phyloP scores from a whole-genome alignment of 208 protist genomes.

The Wallacemonas sp. region DNA sequence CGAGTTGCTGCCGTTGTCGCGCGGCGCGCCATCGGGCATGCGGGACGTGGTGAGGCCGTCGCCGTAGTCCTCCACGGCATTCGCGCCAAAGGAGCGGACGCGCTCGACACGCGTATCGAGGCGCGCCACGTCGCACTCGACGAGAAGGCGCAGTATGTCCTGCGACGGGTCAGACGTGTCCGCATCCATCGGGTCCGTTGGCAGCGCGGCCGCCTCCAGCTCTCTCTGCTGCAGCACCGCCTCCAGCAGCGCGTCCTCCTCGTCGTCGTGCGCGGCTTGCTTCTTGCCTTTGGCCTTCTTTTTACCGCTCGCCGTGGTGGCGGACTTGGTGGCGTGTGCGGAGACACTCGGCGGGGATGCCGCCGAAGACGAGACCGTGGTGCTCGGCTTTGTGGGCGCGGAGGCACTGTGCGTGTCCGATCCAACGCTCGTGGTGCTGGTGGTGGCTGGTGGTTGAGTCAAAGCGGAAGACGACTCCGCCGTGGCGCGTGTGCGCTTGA shows the following conservation, averaged over 20 bases:
- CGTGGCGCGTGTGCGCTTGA: slow-evolving; percentile 5
- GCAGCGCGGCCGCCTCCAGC: slow-evolving; percentile 11
- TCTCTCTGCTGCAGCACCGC: slow-evolving; percentile 41
- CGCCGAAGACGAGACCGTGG: not conserved
- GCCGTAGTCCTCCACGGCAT: slow-evolving; percentile 81
- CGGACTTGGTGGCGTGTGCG: not conserved
- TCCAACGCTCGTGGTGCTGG: slow-evolving; percentile 19
- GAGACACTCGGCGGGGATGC: too few species aligned
- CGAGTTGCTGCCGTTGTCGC: slow-evolving; percentile 47
- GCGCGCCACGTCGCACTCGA: slow-evolving; percentile 52
- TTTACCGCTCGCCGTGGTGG: slow-evolving; percentile 1
- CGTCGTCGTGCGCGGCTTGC: slow-evolving; percentile 39
- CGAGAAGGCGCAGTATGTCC: slow-evolving; percentile 46
- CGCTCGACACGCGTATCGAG: slow-evolving; percentile 77
- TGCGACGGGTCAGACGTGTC: not conserved
- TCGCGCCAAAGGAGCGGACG: slow-evolving; percentile 68
- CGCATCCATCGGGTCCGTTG: not conserved
- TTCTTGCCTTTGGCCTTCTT: slow-evolving; percentile 36
- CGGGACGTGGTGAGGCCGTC: slow-evolving; percentile 56
- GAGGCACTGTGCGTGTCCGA: not conserved
- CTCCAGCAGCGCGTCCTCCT: slow-evolving; percentile 79
- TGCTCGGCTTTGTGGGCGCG: not conserved
- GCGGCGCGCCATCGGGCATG: slow-evolving; percentile 43
- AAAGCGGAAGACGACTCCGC: not conserved
- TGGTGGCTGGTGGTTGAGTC: not conserved